Conservation (phyloP, 108 stramenopile species). For the Seminavis robusta region DNA sequence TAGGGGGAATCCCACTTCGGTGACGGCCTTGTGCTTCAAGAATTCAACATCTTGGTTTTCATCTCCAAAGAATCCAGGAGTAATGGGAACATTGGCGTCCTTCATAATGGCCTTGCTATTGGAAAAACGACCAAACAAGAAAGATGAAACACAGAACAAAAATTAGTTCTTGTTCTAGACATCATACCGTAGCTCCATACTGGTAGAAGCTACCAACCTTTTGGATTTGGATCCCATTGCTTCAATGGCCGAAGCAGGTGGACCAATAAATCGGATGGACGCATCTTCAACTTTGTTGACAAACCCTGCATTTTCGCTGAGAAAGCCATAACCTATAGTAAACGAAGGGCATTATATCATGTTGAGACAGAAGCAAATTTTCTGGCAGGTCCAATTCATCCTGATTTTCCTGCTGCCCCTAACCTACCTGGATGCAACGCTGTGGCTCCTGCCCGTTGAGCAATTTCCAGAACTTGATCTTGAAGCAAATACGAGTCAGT, state of each 20-base stretch:
- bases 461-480: constrained; percentile 75
- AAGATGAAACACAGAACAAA: too few species aligned
- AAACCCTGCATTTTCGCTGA: constrained; percentile 81
- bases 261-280: constrained; percentile 83
- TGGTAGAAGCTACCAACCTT: too few species aligned
- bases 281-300: constrained; percentile 30
- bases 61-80: constrained; percentile 90
- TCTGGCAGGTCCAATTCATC: neutral
- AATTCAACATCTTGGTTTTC: constrained; percentile 28
- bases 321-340: constrained; percentile 88
- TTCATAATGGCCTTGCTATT: constrained; percentile 89
- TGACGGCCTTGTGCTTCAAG: constrained; percentile 65
- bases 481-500: constrained; percentile 72
- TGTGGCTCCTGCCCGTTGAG: constrained; percentile 65
- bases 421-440: constrained; percentile 96
- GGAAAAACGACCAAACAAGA: too few species aligned
- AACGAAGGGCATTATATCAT: constrained; percentile 60
- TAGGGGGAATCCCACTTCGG: constrained; percentile 96
- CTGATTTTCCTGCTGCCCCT: too few species aligned
- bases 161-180: too few species aligned
- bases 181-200: too few species aligned
- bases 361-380: neutral
- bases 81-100: constrained; percentile 83
- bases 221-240: constrained; percentile 72
- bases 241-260: constrained; percentile 79